Percentiles rank a stretch among this genome's conserved stretches.
These are phyloP conservation scores for Atkinsonella texensis DNA, from an alignment of 2,329 filamentous ascomycete genomes.

Conservation along the genomic window DNA sequence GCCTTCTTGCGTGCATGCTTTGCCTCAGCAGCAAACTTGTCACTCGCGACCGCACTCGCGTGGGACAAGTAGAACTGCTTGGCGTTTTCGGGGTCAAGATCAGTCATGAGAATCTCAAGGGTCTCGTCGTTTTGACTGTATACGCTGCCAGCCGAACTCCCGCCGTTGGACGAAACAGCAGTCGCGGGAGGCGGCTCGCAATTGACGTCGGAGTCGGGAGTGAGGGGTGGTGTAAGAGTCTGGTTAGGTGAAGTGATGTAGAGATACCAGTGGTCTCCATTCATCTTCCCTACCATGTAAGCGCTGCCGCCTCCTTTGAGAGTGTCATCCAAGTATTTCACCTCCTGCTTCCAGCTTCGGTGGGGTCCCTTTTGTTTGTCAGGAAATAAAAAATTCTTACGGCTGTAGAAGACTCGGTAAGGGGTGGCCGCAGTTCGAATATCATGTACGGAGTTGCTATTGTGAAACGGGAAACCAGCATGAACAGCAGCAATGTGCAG, in stretches of 20 bases:
- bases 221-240: conserved; percentile 69
- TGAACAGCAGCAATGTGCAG: conserved; percentile 80
- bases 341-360: conserved; percentile 94
- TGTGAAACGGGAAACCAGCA: conserved; percentile 79
- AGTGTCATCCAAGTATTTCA: conserved; percentile 81
- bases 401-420: conserved; percentile 95
- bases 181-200: conserved; percentile 22
- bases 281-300: conserved; percentile 99
- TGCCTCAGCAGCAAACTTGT: conserved; percentile 59
- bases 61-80: conserved; percentile 58
- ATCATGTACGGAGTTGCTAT: conserved; percentile 52
- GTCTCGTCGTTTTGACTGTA: conserved; percentile 58
- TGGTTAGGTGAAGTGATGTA: conserved; percentile 86
- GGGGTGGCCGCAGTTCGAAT: conserved; percentile 70
- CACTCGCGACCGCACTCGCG: conserved; percentile 83
- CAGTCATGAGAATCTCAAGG: conserved; percentile 60
- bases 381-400: conserved; percentile 96
- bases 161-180: conserved; percentile 43
- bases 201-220: conserved; percentile 44
- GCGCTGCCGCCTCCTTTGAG: conserved; percentile 89
- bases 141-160: conserved; percentile 24
- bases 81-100: conserved; percentile 54
- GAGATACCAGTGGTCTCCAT: conserved; percentile 97
- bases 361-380: conserved; percentile 90
- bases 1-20: conserved; percentile 50